Percentiles rank a stretch among this genome's conserved stretches.
These are phyloP conservation scores for Leishmania lainsoni DNA, from an alignment of 208 protist species.

Conservation along the genomic window DNA sequence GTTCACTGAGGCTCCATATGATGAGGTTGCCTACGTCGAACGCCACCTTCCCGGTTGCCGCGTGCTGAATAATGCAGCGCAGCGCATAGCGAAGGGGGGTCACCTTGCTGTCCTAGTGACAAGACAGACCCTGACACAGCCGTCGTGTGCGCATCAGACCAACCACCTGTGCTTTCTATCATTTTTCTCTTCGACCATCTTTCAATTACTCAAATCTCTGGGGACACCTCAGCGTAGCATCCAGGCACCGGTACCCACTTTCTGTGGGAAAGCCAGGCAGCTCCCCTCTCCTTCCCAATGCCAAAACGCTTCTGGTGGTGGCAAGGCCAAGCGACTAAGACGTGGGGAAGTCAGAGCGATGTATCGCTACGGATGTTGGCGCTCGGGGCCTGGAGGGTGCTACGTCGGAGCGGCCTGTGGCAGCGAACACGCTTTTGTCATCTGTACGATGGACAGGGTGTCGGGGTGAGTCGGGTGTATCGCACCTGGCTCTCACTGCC, in stretches of 20 bases:
- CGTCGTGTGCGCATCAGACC: neutral
- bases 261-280: neutral
- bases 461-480: neutral
- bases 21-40: slow-evolving; percentile 31
- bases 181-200: neutral
- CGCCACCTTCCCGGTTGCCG: slow-evolving; percentile 23
- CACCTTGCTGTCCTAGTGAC: neutral
- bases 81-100: slow-evolving; percentile 13
- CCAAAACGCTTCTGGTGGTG: neutral
- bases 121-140: neutral
- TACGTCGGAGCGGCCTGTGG: neutral
- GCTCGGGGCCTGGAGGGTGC: neutral
- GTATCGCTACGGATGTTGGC: neutral
- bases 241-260: neutral
- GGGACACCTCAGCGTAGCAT: neutral
- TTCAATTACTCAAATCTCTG: neutral
- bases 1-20: slow-evolving; percentile 21
- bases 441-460: neutral
- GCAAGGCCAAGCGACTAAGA: neutral
- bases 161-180: neutral
- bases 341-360: neutral
- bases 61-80: slow-evolving; percentile 26
- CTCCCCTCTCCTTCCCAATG: neutral
- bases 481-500: neutral
- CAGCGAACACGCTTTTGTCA: neutral